Percentiles rank a stretch among this genome's conserved stretches.
Conservation (phyloP, 75 land plant species). For the Cunninghamia lanceolata region DNA sequence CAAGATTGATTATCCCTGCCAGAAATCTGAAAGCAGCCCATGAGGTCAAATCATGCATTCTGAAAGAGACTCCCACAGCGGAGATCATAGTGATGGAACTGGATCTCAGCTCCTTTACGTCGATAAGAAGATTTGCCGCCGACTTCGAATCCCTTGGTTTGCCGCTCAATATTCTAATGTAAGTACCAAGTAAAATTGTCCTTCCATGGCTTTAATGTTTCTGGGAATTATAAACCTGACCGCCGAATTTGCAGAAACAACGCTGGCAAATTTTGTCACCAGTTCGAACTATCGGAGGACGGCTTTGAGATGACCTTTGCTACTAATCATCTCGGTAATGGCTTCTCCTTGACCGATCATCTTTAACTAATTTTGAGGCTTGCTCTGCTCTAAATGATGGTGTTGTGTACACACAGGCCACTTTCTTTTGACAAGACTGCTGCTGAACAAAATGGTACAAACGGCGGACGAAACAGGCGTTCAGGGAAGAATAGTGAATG, state of each 20-base stretch:
- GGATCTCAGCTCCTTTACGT: constrained; percentile 68
- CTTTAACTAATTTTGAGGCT: not conserved
- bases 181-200: not conserved
- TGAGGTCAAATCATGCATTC: constrained; percentile 47
- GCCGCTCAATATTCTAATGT: constrained; percentile 86
- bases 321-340: constrained; percentile 72
- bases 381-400: not conserved
- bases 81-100: constrained; percentile 52
- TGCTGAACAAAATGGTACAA: constrained; percentile 61
- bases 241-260: constrained; percentile 51
- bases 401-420: constrained; percentile 44
- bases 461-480: constrained; percentile 49
- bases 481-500: constrained; percentile 73
- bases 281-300: constrained; percentile 54
- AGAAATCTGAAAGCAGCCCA: constrained; percentile 73
- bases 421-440: constrained; percentile 59
- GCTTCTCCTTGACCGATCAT: not conserved
- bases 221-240: too few relatives aligned
- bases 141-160: constrained; percentile 52
- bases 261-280: constrained; percentile 60
- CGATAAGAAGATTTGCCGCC: constrained; percentile 58
- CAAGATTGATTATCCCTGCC: constrained; percentile 65
- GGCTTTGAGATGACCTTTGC: constrained; percentile 86
- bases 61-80: constrained; percentile 41
- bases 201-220: too few relatives aligned